These are phyloP conservation scores for Blastobotrys peoriensis DNA, from an alignment of 805 yeast genomes.

Conservation along the genomic window DNA sequence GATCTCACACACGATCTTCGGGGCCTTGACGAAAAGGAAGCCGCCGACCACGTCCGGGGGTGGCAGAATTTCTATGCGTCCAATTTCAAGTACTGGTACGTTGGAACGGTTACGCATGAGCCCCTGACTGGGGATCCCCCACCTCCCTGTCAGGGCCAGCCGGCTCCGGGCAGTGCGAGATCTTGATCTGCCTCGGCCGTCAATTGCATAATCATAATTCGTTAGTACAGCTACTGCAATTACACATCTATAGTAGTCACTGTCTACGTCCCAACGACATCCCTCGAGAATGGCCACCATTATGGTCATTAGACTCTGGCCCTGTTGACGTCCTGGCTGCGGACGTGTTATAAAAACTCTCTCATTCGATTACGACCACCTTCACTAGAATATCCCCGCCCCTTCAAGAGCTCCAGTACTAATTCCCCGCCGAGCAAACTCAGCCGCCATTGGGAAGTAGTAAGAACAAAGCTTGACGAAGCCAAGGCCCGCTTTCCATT, in stretches of 20 bases:
- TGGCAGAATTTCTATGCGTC: slow-evolving; percentile 51
- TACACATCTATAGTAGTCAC: too few relatives aligned
- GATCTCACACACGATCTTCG: slow-evolving; percentile 63
- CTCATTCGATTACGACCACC: slow-evolving; percentile 7
- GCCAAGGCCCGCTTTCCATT: slow-evolving; percentile 6
- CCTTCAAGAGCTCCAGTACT: slow-evolving; percentile 2
- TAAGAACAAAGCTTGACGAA: slow-evolving; percentile 1
- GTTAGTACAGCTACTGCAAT: too few relatives aligned
- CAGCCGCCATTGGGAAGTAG: slow-evolving; percentile 15
- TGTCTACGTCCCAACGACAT: too few relatives aligned
- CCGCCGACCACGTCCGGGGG: slow-evolving; percentile 34
- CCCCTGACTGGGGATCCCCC: slow-evolving; percentile 46
- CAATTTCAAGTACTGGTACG: slow-evolving; percentile 52
- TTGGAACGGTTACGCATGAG: slow-evolving; percentile 48
- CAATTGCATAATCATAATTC: too few relatives aligned
- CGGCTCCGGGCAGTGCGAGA: slow-evolving; percentile 3
- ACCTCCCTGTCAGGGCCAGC: slow-evolving; percentile 34
- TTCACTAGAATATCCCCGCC: slow-evolving; percentile 9
- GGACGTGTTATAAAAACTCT: slow-evolving; percentile 10
- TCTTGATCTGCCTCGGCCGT: too few relatives aligned
- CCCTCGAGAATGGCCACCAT: too few relatives aligned
- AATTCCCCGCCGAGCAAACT: not conserved
- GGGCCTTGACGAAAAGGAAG: slow-evolving; percentile 45
- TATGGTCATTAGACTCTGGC: too few relatives aligned
- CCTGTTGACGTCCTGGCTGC: too few relatives aligned